Conservation (phyloP, 495 filamentous ascomycete species). For the Hypoxylon subgilvum region DNA sequence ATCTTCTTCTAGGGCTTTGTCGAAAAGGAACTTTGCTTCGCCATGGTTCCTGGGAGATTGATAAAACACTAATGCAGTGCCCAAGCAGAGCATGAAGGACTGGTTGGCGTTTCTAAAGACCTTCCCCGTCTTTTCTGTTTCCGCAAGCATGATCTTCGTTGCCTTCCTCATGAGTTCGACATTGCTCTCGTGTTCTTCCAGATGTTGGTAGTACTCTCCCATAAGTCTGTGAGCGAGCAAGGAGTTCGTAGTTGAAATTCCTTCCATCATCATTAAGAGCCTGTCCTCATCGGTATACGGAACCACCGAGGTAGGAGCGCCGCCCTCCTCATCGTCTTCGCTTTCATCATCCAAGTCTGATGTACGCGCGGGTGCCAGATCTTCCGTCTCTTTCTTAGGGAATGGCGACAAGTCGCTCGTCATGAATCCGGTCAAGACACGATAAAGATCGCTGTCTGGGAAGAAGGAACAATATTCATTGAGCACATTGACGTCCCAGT, state of each 20-base stretch:
- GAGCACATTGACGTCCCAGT: slow-evolving; percentile 77
- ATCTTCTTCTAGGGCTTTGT: slow-evolving; percentile 74
- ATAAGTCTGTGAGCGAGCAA: slow-evolving; percentile 83
- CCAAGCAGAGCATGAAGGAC: slow-evolving; percentile 75
- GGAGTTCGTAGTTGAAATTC: slow-evolving; percentile 74
- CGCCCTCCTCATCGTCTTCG: slow-evolving; percentile 61
- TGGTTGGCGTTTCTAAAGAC: slow-evolving; percentile 70
- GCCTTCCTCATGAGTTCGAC: slow-evolving; percentile 80
- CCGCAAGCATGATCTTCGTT: slow-evolving; percentile 60
- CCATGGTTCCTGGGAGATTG: slow-evolving; percentile 87
- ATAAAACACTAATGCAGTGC: slow-evolving; percentile 81
- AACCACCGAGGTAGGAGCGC: slow-evolving; percentile 53
- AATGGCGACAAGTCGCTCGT: slow-evolving; percentile 87
- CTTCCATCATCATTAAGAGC: slow-evolving; percentile 82
- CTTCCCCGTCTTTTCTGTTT: slow-evolving; percentile 69
- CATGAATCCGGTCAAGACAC: slow-evolving; percentile 80
- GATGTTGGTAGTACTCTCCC: slow-evolving; percentile 79
- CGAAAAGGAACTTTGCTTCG: slow-evolving; percentile 84
- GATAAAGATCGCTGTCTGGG: slow-evolving; percentile 78
- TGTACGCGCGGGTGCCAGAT: slow-evolving; percentile 21
- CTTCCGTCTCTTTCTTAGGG: slow-evolving; percentile 47
- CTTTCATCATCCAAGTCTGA: slow-evolving; percentile 45
- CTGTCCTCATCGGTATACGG: slow-evolving; percentile 71
- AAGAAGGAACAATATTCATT: slow-evolving; percentile 83
- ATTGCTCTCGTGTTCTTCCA: slow-evolving; percentile 86